Base-by-base conservation (phyloP, 352 stramenopile species). In the Globisporangium abappressorium region DNA sequence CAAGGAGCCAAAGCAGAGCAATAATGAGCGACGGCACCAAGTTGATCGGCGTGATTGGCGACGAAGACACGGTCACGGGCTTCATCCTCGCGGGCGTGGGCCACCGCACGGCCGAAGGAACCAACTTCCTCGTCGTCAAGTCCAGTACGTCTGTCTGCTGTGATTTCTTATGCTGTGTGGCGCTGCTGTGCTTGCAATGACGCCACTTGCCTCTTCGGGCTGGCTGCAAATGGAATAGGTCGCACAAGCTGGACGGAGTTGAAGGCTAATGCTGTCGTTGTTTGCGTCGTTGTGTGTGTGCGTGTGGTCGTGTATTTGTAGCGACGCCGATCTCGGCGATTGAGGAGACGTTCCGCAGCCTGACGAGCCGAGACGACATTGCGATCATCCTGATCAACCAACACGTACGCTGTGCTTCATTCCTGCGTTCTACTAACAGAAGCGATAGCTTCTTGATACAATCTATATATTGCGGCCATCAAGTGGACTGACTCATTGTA, bases 381-480 rank as follows among this genome's bases (percentile, higher is more conserved):
- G 97, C 90, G 46, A 99, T 99, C 66, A 97, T 99, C 66, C 86
- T 99, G 26, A 99, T 99, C 73, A 99, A 99, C 81, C 97, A 99
- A 80, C 97, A 99, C 69, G 91, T 96, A 77, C 54, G 85, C 24
- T 38, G 33, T 41, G 26, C 54, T 59, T n/a, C n/a, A 24, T 41
- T 34, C 22, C 2, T 69, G 28, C n/a, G 8, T 26, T 62, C 49
- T 8, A 22, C 26, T 15, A 49, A 22, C n/a, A 65, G 15, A 33
- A 60, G 33, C 58, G 53, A 41, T 9, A 36, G 15, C 38, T 55
- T 55, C 51, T 49, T 5, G 26, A 28, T 69, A 6, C 58, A n/a
- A 24, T 66, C 0, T 51, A 18, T 34, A 9, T 26, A 43, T 53
- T 6, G 11, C 56, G 41, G 14, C 36, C 0, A 30, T 47, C 14